Evolutionary conservation across 306 rosid genomes (phyloP), one percentile per base, ranked within the genome.

Genomic region (Echinosophora koreensis): DNA sequence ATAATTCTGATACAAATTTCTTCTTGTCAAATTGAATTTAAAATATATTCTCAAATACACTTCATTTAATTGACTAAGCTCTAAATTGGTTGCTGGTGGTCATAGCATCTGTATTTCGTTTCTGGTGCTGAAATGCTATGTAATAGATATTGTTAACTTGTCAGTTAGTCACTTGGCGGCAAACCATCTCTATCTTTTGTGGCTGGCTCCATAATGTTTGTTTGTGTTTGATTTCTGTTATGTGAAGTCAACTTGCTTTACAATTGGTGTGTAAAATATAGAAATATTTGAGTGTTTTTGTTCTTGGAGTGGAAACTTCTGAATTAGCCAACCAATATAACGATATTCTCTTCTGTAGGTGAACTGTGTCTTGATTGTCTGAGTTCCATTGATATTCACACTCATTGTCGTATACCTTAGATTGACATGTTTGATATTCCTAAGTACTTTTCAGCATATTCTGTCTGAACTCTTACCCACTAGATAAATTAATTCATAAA

Each of bases 281-380:
- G 50, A 15, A 47, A 7, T 68, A 8, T 47, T 12, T 44, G 16
- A 16, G 17, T 16, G 4, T 17, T 66, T 28, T 15, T 28, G 8
- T 39, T 10, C 28, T 62, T 5, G 54, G 39, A 68, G 38, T 30
- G 59, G 59, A 28, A 47, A 30, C 13, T 67, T 37, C 13, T 68
- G 5, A 8, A 4, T 68, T n/a, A 7, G 27, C 58, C 13, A 2
- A 57, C 44, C 41, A 50, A 39, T 50, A 16, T 51, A 22, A 14
- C 41, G 32, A 22, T 50, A 16, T 16, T 15, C 61, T 69, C 74
- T 50, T 69, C 3, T 50, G 74, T 17, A 18, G 55, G 74, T 32
- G 11, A 9, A 5, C 28, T 32, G 61, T 41, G 11, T 69, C 15
- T 47, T 28, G 14, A 15, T 51, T 69, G 18, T 69, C 61, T 16